These are phyloP conservation scores for Alternaria brassicicola DNA, from an alignment of 2,329 filamentous ascomycete species.

Conservation along the genomic window DNA sequence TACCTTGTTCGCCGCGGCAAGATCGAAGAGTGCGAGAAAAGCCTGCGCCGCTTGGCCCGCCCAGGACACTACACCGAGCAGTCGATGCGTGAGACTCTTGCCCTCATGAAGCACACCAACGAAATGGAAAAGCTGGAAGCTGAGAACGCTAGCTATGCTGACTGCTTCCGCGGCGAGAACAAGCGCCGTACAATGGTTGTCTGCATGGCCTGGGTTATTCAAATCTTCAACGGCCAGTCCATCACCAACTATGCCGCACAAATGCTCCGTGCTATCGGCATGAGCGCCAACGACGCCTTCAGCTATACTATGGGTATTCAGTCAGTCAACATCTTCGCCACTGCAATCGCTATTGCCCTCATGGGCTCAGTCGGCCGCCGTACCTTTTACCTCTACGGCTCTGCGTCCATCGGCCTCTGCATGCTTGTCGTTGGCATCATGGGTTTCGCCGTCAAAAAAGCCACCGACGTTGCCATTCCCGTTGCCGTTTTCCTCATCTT, in stretches of 20 bases:
- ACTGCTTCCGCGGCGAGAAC: slow-evolving; percentile 74
- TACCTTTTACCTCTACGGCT: slow-evolving; percentile 40
- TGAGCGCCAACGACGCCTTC: slow-evolving; percentile 43
- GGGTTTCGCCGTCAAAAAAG: slow-evolving; percentile 13
- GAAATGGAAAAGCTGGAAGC: slow-evolving; percentile 71
- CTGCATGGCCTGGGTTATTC: slow-evolving; percentile 52
- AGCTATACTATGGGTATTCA: slow-evolving; percentile 58
- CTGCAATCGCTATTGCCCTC: slow-evolving; percentile 76
- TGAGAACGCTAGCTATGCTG: slow-evolving; percentile 71
- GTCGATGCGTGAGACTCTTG: slow-evolving; percentile 60
- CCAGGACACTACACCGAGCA: slow-evolving; percentile 63
- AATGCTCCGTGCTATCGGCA: slow-evolving; percentile 51
- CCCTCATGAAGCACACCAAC: slow-evolving; percentile 86
- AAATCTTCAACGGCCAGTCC: slow-evolving; percentile 35
- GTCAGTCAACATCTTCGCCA: slow-evolving; percentile 71
- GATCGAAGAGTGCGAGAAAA: slow-evolving; percentile 65
- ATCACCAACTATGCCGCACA: slow-evolving; percentile 42
- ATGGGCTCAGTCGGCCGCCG: slow-evolving; percentile 79
- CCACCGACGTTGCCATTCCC: slow-evolving; percentile 19
- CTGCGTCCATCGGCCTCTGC: slow-evolving; percentile 9
- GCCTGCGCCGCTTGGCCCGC: slow-evolving; percentile 60
- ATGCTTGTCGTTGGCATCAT: slow-evolving; percentile 18
- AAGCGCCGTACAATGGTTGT: slow-evolving; percentile 64
- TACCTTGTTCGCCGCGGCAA: slow-evolving; percentile 71
- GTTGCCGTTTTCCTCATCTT: slow-evolving; percentile 22